phyloP scores from a whole-genome alignment of 2,329 filamentous ascomycete species.

The Cadophora luteo-olivacea region DNA sequence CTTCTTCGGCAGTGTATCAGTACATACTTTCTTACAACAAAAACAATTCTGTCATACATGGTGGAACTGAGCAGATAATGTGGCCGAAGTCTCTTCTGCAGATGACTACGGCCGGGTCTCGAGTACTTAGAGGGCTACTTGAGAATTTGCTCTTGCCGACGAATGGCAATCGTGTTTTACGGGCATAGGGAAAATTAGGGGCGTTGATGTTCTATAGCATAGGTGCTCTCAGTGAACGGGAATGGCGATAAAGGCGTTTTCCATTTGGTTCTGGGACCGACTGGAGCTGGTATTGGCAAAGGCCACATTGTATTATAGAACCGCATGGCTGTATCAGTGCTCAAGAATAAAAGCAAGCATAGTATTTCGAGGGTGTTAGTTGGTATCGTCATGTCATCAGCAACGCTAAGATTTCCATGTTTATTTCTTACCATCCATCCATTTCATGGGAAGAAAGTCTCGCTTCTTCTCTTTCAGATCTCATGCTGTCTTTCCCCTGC shows the following conservation, averaged over 20 bases:
- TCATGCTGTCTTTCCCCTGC: no score
- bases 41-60: background rate
- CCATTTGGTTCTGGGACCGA: background rate
- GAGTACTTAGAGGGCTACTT: conserved; percentile 8
- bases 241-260: conserved; percentile 22
- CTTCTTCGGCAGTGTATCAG: conserved; percentile 12
- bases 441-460: background rate
- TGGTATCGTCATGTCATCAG: background rate
- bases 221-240: conserved; percentile 4
- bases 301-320: conserved; percentile 29
- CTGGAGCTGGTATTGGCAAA: conserved; percentile 1
- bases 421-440: background rate
- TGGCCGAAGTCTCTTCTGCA: background rate
- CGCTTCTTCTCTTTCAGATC: no score
- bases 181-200: conserved; percentile 20
- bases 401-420: background rate
- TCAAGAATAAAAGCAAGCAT: conserved; percentile 16
- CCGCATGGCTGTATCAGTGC: conserved; percentile 22
- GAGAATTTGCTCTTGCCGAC: conserved; percentile 2
- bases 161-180: background rate
- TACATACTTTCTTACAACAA: conserved; percentile 19
- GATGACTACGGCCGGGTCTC: background rate
- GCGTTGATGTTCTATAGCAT: conserved; percentile 19
- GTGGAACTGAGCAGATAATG: conserved; percentile 11
- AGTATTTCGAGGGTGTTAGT: background rate